Conservation (phyloP, 177 flowering plant species). For the Vitis hybrid region DNA sequence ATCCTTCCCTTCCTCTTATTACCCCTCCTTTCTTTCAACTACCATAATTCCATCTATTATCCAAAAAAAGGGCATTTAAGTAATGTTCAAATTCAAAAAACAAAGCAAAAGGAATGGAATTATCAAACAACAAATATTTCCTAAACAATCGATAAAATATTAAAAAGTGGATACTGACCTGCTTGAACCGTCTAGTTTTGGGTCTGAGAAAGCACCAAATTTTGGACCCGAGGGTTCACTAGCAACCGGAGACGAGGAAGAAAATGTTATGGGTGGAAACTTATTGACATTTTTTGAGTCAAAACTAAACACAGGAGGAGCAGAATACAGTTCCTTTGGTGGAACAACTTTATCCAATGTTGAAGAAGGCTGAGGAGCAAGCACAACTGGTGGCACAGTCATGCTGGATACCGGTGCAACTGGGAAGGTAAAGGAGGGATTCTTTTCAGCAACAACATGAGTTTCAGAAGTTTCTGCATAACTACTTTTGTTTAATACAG, state of each 20-base stretch:
- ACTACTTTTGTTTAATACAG: slow-evolving; percentile 10
- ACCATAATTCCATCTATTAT: no score
- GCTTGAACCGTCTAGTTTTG: slow-evolving; percentile 29
- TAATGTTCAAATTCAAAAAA: no score
- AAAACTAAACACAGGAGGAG: slow-evolving; percentile 24
- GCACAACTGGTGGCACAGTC: slow-evolving; percentile 15
- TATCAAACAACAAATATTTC: not conserved
- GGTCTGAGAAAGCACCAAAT: slow-evolving; percentile 16
- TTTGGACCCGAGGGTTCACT: slow-evolving; percentile 17
- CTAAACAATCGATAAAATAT: not conserved
- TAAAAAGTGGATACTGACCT: slow-evolving; percentile 38
- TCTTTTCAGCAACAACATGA: slow-evolving; percentile 23
- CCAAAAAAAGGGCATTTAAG: no score
- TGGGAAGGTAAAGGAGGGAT: slow-evolving; percentile 21
- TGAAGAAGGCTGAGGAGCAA: slow-evolving; percentile 19
- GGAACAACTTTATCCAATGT: slow-evolving; percentile 16
- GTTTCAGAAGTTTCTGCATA: slow-evolving; percentile 27
- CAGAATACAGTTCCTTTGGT: slow-evolving; percentile 26
- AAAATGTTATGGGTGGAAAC: slow-evolving; percentile 17
- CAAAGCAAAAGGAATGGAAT: no score
- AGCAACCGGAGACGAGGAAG: slow-evolving; percentile 17
- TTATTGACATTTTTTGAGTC: slow-evolving; percentile 23
- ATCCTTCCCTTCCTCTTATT: no score
- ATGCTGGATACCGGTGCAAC: slow-evolving; percentile 18
- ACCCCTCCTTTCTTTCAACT: no score